These are phyloP conservation scores for Phytophthora palmivora DNA, from an alignment of 352 stramenopile genomes.

Conservation along the genomic window DNA sequence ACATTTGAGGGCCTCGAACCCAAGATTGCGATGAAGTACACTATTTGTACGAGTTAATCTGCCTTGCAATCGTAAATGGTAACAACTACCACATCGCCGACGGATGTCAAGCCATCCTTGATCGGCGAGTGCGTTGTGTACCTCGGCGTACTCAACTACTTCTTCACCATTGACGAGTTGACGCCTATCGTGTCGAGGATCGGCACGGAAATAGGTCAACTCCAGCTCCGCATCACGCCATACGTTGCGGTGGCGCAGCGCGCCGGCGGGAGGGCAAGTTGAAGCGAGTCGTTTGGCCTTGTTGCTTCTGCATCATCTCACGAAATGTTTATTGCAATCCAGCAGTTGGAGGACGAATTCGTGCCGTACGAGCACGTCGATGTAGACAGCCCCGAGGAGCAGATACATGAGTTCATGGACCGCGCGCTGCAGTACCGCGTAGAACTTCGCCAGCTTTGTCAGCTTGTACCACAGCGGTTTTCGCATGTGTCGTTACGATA, in stretches of 20 bases:
- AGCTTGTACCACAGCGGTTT: conserved; percentile 42
- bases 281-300: conserved; percentile 21
- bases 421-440: conserved; percentile 57
- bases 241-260: conserved; percentile 31
- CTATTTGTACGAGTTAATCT: neutral
- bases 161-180: conserved; percentile 54
- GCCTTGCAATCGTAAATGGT: conserved; percentile 3
- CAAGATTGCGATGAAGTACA: neutral
- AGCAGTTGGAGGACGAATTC: conserved; percentile 34
- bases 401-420: conserved; percentile 62
- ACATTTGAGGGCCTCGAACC: neutral
- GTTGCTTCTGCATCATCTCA: conserved; percentile 2
- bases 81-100: conserved; percentile 11
- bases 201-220: conserved; percentile 42
- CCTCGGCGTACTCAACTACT: conserved; percentile 70
- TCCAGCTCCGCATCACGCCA: conserved; percentile 56
- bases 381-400: conserved; percentile 53
- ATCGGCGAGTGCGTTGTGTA: conserved; percentile 65
- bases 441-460: conserved; percentile 28
- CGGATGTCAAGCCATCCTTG: conserved; percentile 22
- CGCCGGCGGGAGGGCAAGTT: conserved; percentile 32
- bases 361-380: conserved; percentile 38
- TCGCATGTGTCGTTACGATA: conserved; percentile 52
- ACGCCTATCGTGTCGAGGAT: conserved; percentile 64
- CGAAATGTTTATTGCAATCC: conserved; percentile 2